phyloP scores from a whole-genome alignment of 2,329 filamentous ascomycete genomes.

The Westerdykella sp. region DNA sequence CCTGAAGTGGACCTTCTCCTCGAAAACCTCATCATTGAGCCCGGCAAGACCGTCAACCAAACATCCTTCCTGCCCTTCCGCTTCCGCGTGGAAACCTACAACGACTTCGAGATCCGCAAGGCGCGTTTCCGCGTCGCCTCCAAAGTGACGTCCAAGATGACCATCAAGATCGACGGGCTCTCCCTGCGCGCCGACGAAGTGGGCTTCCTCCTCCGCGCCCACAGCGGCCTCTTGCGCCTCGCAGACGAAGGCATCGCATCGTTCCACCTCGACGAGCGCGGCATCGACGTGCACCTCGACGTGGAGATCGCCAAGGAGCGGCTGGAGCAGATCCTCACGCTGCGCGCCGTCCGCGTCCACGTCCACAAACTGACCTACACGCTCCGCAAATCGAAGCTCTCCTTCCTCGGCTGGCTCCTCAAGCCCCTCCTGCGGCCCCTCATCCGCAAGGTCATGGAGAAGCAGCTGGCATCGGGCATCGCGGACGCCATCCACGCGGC shows the following conservation, averaged over 20 bases:
- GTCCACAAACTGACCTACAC: conserved; percentile 84
- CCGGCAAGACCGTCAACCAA: conserved; percentile 73
- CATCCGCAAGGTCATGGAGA: conserved; percentile 71
- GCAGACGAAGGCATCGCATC: conserved; percentile 79
- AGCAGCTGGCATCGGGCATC: conserved; percentile 67
- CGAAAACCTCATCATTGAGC: conserved; percentile 86
- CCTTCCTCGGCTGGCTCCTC: conserved; percentile 72
- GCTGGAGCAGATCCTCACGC: conserved; percentile 72
- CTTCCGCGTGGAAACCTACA: conserved; percentile 74
- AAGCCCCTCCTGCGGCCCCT: conserved; percentile 79
- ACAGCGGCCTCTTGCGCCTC: conserved; percentile 67
- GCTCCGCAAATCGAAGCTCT: conserved; percentile 67
- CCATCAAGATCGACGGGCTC: conserved; percentile 73
- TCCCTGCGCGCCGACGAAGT: conserved; percentile 80
- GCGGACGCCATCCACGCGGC: conserved; percentile 62
- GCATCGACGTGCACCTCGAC: conserved; percentile 79
- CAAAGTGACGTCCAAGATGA: conserved; percentile 63
- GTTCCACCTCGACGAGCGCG: conserved; percentile 77
- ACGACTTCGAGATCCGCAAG: conserved; percentile 80
- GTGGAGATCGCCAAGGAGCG: conserved; percentile 73
- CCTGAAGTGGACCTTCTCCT: conserved; percentile 79
- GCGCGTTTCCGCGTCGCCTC: conserved; percentile 63
- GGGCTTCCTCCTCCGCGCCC: conserved; percentile 81
- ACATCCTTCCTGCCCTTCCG: conserved; percentile 86
- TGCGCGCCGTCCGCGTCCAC: conserved; percentile 68